A percentile compares a stretch with the other conserved stretches of the same genome.
Evolutionary conservation across 768 basidiomycete species (phyloP).

Genomic region (Floccularia luteovirens): DNA sequence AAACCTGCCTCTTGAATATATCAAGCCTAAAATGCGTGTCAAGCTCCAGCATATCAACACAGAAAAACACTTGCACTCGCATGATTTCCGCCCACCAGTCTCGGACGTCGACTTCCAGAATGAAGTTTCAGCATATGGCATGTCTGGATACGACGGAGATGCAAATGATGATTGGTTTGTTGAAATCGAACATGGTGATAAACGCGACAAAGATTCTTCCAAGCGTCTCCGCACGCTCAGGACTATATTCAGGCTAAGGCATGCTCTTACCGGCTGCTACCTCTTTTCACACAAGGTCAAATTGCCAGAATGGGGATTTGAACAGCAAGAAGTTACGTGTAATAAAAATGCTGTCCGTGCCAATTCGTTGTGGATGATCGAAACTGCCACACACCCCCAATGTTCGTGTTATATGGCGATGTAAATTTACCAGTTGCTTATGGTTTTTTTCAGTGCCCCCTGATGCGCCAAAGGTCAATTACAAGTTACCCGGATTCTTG

Average conservation of each 20-base stretch:
- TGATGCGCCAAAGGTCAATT: slow-evolving; percentile 81
- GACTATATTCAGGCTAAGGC: slow-evolving; percentile 77
- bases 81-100: slow-evolving; percentile 90
- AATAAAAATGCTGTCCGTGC: slow-evolving; percentile 91
- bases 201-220: slow-evolving; percentile 54
- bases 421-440: background rate
- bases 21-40: slow-evolving; percentile 63
- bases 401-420: slow-evolving; percentile 37
- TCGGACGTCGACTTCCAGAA: slow-evolving; percentile 99
- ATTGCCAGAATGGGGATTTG: slow-evolving; percentile 94
- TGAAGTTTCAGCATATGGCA: slow-evolving; percentile 93
- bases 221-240: slow-evolving; percentile 74
- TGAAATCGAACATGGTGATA: slow-evolving; percentile 71
- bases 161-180: slow-evolving; percentile 91
- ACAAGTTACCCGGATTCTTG: slow-evolving; percentile 83
- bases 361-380: slow-evolving; percentile 93
- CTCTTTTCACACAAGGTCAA: slow-evolving; percentile 98
- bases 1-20: slow-evolving; percentile 46
- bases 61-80: slow-evolving; percentile 86
- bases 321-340: slow-evolving; percentile 99
- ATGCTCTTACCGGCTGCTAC: slow-evolving; percentile 88
- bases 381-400: slow-evolving; percentile 72
- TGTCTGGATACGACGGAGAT: slow-evolving; percentile 79
- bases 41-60: slow-evolving; percentile 78
- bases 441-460: slow-evolving; percentile 47